Base-by-base conservation (phyloP, 768 basidiomycete genomes). In the Suillus clintonianus region DNA sequence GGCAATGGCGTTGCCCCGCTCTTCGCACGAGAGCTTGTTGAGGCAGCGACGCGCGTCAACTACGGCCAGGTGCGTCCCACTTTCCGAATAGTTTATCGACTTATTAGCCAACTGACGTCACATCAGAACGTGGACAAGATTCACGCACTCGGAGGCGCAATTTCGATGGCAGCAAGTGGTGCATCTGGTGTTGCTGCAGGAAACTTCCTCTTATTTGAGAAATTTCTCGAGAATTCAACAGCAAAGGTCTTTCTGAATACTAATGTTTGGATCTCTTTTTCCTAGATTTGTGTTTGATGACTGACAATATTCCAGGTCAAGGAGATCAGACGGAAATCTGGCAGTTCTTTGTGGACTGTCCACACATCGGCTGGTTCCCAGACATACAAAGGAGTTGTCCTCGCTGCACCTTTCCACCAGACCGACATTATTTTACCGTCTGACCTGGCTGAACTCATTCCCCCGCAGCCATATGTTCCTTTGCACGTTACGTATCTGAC, bases 401-500 rank as follows among this genome's bases (percentile, higher is more conserved):
- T 97, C 60, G 95, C 95, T 2, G 89, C 94, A 2, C 97, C 97
- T 3, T 91, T 88, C 80, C 88, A 92, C 75, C 86, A 82, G 32
- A 83, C 91, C 2, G 78, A 76, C 15, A 89, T 93, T 65, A 70
- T 71, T 6, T 73, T 91, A 30, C 82, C 88, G 5, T 59, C 73
- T 6, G 70, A 83, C 19, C 73, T 90, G 36, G 71, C 83, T 5
- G 74, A 80, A 4, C 80, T 80, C 54, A 84, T 95, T 37, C 88
- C 89, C 2, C 70, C 80, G 42, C 90, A 92, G 67, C 87, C 89
- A 24, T 97, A 97, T 72, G 83, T 94, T 54, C 86, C 84, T 67
- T 86, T 98, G 2, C 92, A 96, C 72, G 95, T 97, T 58, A 97
- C 97, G 11, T 83, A 95, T 24, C 80, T 99, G 43, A 84, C 89